Evolutionary conservation across 1,139 yeast species (phyloP), one percentile per base, ranked within the genome.

Genomic region (Sugiyamaella pinicola): DNA sequence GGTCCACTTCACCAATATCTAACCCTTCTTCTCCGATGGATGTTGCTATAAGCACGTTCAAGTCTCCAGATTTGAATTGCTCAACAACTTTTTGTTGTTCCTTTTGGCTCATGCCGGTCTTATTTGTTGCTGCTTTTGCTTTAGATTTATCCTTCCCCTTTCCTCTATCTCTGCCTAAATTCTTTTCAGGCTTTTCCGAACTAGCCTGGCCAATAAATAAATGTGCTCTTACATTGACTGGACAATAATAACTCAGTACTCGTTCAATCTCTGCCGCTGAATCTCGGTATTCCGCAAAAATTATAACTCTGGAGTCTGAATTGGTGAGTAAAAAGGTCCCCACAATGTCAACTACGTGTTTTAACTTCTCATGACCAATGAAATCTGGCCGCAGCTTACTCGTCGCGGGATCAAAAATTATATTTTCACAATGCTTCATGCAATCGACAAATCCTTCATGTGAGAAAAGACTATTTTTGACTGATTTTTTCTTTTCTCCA

Each of bases 1-100:
- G 69, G 68, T 95, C 99, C 49, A 95, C 99, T 65, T 95, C 98
- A 29, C 99, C 98, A 60, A 95, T 95, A 74, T 95, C 99, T 57
- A 95, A 77, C 49, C 99, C 99, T 75, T 95, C 99, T 68, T 95
- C 99, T 43, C 98, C 99, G 66, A 95, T 93, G 0, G 97, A 90
- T 0, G 99, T 95, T 5, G 98, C 97, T 2, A 95, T 96, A 26
- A 95, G 73, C 6, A 88, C 83, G 65, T 93, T 95, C 63, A 80
- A 81, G 1, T 70, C 74, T 5, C 96, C 96, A 0, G 69, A 62
- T 61, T 85, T 87, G 70, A 95, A 93, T 56, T 83, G 78, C 34
- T 77, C 77, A 42, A 95, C 85, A 9, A 88, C 78, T 55, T 84
- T 84, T 44, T 70, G 73, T 54, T 74, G 78, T 42, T 67, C 69